Base-by-base conservation (phyloP, 169 alveolate species). In the Eimeria mitis region DNA sequence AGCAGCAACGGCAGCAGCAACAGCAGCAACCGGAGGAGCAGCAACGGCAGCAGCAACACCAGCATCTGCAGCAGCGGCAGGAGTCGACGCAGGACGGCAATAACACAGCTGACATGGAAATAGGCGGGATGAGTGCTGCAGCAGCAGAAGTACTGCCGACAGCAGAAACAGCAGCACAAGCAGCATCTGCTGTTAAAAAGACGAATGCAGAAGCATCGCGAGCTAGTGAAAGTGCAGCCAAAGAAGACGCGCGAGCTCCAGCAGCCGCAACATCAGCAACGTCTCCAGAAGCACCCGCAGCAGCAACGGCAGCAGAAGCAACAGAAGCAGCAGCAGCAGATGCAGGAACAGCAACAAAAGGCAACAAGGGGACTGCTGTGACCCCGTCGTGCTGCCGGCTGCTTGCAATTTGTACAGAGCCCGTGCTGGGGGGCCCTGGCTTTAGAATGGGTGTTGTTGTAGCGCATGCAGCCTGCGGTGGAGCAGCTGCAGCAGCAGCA, bases 351-450 rank as follows among this genome's bases (percentile, higher is more conserved):
- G 42, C 37, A 42, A n/a, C 59, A 25, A 8, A 4, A 25, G 37
- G 54, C 31, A 42, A 61, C 87, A 42, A 49, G 21, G 87, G 42
- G 21, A 44, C 14, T 7, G 59, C 19, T 16, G n/a, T 11, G 13
- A 49, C 71, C 0, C 56, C 70, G 14, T 81, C 89, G 52, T 81
- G 89, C 89, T 81, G 89, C 89, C 70, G 89, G 49, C 89, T 81
- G 65, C 65, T 81, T n/a, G 89, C 89, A 31, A 49, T 81, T 49
- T 81, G 89, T 52, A 81, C 89, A 11, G 73, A 81, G 89, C 89
- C 89, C 16, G 89, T 81, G 28, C 13, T 81, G 19, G 89, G 89
- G 21, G 89, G 89, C 31, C 71, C 89, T 31, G 89, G 89, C 65
- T 81, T 81, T 81, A 81, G 89, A 52, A 52, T 81, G 70, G 70